Evolutionary conservation across 2,329 filamentous ascomycete species (phyloP), one percentile per base, ranked within the genome.

Genomic region (Alternaria rosae): DNA sequence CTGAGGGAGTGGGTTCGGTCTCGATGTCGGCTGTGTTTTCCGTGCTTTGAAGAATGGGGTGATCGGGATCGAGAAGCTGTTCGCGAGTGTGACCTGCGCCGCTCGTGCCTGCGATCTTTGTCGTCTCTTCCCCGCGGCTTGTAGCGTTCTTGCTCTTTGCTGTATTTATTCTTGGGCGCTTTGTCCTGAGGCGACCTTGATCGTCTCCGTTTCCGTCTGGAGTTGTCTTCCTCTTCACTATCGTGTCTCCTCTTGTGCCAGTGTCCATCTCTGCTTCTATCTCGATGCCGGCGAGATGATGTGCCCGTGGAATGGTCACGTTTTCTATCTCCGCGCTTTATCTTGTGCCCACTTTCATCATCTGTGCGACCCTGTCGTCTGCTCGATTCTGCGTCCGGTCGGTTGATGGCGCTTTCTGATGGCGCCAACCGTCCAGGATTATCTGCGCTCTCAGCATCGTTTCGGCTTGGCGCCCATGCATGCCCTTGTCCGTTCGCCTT

Each of bases 11-110:
- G 67, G 23, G 65, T 63, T 10, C 57, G 63, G n/a, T 61, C 51
- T 51, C 57, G 63, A 15, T 59, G 57, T 26, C 44, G 57, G 17
- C 60, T 67, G 21, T 51, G 44, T 32, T 50, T 64, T n/a, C 59
- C 59, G 43, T 65, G 45, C 43, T 47, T 67, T 17, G 62, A 57
- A 20, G 56, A 52, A 35, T 56, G 64, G 26, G 70, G 67, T 13
- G 72, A 68, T 57, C 56, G 57, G 55, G 66, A 73, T 6, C 61
- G 70, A 11, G 76, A 72, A 3, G 43, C 41, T 15, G 70, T 70
- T 50, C 52, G 54, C 0, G 74, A 69, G 45, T 63, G 54, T 10
- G 70, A 72, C 35, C 62, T 64, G 13, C 56, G 65, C 38, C 67
- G 65, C 41, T 51, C 64, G 41, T 68, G 64, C 30, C 53, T 66